phyloP scores from a whole-genome alignment of 2,329 filamentous ascomycete species.

The Penicillium sp. region DNA sequence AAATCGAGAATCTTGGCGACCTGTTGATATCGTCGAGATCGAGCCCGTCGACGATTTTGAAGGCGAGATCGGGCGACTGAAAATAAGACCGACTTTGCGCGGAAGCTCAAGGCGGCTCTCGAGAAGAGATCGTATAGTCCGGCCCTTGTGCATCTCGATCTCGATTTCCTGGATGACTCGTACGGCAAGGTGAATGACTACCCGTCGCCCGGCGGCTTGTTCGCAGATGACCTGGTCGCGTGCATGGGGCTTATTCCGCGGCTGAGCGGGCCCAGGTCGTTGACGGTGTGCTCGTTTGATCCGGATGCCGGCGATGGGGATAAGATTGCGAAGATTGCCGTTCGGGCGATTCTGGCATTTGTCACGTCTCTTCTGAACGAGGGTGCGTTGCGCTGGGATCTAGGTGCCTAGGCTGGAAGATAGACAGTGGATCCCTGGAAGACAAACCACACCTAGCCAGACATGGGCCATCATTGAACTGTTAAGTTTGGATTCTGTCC shows the following conservation, averaged over 20 bases:
- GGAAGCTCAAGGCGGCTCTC: slow-evolving; percentile 12
- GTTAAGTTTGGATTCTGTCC: too few species aligned
- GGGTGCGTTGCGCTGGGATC: too few species aligned
- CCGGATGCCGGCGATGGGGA: slow-evolving; percentile 26
- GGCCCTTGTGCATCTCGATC: slow-evolving; percentile 44
- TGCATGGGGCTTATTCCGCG: slow-evolving; percentile 22
- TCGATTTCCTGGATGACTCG: slow-evolving; percentile 41
- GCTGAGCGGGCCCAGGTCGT: slow-evolving; percentile 8
- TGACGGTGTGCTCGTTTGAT: slow-evolving; percentile 29
- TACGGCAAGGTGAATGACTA: slow-evolving; percentile 44
- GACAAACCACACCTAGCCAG: too few species aligned
- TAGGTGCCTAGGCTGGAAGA: too few species aligned
- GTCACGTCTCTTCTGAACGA: neutral
- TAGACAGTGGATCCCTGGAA: too few species aligned
- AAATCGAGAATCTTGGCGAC: slow-evolving; percentile 30
- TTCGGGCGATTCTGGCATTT: slow-evolving; percentile 20
- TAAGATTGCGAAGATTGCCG: slow-evolving; percentile 23
- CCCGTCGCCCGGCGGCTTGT: slow-evolving; percentile 39
- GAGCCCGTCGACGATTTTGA: slow-evolving; percentile 42
- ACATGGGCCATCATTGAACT: too few species aligned
- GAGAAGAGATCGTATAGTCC: slow-evolving; percentile 15
- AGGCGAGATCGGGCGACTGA: slow-evolving; percentile 42
- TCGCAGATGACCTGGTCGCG: slow-evolving; percentile 14
- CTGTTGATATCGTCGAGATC: slow-evolving; percentile 34
- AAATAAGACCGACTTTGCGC: slow-evolving; percentile 24